A percentile compares a stretch with the other conserved stretches of the same genome.
phyloP scores from a whole-genome alignment of 805 yeast genomes.

The Metschnikowia gelsemii region DNA sequence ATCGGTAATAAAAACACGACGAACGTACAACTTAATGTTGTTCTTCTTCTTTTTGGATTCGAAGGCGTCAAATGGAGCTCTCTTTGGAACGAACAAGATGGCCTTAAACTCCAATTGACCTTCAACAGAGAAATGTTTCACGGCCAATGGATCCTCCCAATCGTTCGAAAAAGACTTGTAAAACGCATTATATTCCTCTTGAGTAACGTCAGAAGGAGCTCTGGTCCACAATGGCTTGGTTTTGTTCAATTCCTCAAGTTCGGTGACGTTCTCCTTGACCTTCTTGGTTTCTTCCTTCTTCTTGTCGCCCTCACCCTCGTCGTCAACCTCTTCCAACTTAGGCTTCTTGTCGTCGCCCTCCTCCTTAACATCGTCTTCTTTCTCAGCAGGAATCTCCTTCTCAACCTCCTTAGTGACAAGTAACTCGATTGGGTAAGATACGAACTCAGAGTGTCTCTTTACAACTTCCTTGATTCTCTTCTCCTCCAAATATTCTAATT shows the following conservation, averaged over 20 bases:
- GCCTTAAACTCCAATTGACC: slow-evolving; percentile 99
- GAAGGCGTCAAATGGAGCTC: slow-evolving; percentile 98
- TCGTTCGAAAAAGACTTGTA: slow-evolving; percentile 99
- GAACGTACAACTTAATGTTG: slow-evolving; percentile 97
- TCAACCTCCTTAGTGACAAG: slow-evolving; percentile 98
- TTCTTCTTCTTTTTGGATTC: slow-evolving; percentile 99
- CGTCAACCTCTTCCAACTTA: slow-evolving; percentile 70
- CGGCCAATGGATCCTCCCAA: slow-evolving; percentile 99
- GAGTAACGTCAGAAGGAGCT: slow-evolving; percentile 94
- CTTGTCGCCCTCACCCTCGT: slow-evolving; percentile 53
- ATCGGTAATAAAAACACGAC: slow-evolving; percentile 99
- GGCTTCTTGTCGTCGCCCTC: slow-evolving; percentile 61
- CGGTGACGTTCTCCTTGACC: slow-evolving; percentile 89
- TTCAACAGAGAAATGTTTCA: slow-evolving; percentile 99
- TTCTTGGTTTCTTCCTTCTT: slow-evolving; percentile 79
- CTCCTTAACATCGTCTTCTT: slow-evolving; percentile 54
- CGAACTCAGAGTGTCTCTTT: slow-evolving; percentile 99
- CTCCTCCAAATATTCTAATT: slow-evolving; percentile 98
- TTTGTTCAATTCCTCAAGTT: slow-evolving; percentile 97
- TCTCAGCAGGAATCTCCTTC: slow-evolving; percentile 91
- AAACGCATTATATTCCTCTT: slow-evolving; percentile 98
- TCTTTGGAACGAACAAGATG: slow-evolving; percentile 93
- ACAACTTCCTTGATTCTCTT: slow-evolving; percentile 99
- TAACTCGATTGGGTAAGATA: slow-evolving; percentile 97
- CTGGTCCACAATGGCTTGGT: slow-evolving; percentile 99